Evolutionary conservation across 345 rosid genomes (phyloP).

Genomic region (Gossypium australe): DNA sequence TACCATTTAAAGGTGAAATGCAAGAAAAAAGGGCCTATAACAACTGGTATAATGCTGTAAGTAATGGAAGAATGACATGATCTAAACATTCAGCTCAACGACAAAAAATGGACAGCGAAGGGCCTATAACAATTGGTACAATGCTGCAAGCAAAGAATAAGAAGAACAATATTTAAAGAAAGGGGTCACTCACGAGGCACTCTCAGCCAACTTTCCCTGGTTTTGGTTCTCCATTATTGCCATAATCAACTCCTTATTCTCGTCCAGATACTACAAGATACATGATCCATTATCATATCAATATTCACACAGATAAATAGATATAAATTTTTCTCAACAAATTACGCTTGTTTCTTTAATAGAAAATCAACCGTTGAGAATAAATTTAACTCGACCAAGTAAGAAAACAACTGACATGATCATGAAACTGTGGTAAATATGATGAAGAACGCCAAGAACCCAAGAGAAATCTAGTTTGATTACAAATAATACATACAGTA

Average conservation of each 20-base stretch:
- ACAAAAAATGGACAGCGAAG: neutral
- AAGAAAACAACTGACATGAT: neutral
- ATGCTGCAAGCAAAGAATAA: neutral
- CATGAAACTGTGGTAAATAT: neutral
- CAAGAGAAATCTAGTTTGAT: neutral
- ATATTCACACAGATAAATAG: neutral
- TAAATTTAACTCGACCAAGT: neutral
- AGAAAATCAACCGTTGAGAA: neutral
- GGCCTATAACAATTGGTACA: neutral
- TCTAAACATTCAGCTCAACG: neutral
- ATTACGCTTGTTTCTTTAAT: neutral
- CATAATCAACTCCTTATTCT: slow-evolving; percentile 46
- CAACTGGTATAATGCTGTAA: neutral
- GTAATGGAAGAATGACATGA: neutral
- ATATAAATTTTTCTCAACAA: neutral
- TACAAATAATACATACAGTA: neutral
- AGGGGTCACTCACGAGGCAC: slow-evolving; percentile 33
- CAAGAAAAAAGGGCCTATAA: neutral
- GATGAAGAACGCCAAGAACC: neutral
- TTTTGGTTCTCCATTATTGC: slow-evolving; percentile 48
- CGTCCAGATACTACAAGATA: slow-evolving; percentile 48
- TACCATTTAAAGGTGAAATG: neutral
- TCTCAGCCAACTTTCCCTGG: slow-evolving; percentile 40
- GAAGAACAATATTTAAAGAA: slow-evolving; percentile 3
- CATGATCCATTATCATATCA: slow-evolving; percentile 6